phyloP scores from a whole-genome alignment of 306 rosid species.

The Luffa acutangula region DNA sequence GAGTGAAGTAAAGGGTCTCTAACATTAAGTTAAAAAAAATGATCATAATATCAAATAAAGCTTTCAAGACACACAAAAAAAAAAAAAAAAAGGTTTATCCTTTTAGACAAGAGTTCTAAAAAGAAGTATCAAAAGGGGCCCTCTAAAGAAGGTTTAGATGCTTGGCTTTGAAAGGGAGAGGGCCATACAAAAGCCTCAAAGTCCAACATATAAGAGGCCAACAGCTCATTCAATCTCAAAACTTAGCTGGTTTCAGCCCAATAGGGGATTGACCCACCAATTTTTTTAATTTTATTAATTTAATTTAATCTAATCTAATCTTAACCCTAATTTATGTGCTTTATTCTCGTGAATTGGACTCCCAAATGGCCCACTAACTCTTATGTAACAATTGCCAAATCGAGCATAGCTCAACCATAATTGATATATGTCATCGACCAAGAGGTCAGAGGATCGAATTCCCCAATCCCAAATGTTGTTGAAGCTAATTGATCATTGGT shows the following conservation, averaged over 20 bases:
- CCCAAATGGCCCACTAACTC: background rate
- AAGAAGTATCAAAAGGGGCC: background rate
- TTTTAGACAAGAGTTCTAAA: background rate
- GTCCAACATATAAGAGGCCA: background rate
- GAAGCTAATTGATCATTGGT: background rate
- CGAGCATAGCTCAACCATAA: no score
- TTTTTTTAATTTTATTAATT: no score
- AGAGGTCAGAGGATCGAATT: no score
- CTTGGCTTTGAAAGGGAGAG: background rate
- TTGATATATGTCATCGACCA: no score
- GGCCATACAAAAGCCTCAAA: background rate
- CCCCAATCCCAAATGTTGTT: no score
- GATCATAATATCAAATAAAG: background rate
- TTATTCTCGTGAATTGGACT: background rate
- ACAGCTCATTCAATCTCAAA: slow-evolving; percentile 2
- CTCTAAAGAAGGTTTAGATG: background rate
- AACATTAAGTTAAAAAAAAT: no score
- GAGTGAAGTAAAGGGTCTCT: no score
- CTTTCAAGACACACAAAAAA: background rate
- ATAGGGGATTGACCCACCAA: background rate
- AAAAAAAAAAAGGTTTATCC: background rate
- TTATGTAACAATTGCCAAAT: no score
- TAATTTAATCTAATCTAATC: background rate
- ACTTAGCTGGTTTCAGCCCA: slow-evolving; percentile 9
- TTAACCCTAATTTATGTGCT: background rate